Evolutionary conservation across 495 filamentous ascomycete genomes (phyloP), one percentile per base, ranked within the genome.

Genomic region (Talaromyces nanjingensis): DNA sequence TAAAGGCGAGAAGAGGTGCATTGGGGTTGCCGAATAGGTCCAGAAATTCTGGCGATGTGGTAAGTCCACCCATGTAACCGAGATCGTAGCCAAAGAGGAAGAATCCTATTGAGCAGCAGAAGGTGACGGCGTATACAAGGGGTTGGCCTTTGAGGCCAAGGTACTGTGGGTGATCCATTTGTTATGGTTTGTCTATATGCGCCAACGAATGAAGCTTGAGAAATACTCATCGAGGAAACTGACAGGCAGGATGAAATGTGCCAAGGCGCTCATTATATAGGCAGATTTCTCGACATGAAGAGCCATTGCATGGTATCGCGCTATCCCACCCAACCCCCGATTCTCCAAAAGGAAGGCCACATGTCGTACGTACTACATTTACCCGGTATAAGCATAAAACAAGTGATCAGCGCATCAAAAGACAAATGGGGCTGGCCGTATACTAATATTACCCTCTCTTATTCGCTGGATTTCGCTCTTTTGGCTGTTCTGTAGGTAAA

Each of bases 41-140:
- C 20, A 69, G 59, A 22, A 69, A 69, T 52, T 64, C 62, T 1
- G 65, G 62, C 3, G 67, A 69, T 3, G 67, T 69, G 2, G 67
- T 69, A 18, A 69, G 47, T 14, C 68, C 66, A n/a, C 68, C 68
- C 68, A 70, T 70, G 61, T 67, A 64, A 22, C 62, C 64, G 4
- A 68, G 64, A 45, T 72, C 65, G 53, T 71, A 68, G 53, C 70
- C 65, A 39, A 72, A 65, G 55, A 71, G 63, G 18, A 71, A 58
- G 47, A 72, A 66, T 16, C 70, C 63, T 42, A 70, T 42, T 60
- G 59, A 64, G 59, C 64, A 67, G 66, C 67, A 65, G 60, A 71
- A 52, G 60, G 67, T 66, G 18, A 71, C 69, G 47, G 69, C 65
- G 27, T 65, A 66, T 6, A 70, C 59, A 60, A 73, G 67, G 37